These are phyloP conservation scores for Phytophthora europaea DNA, from an alignment of 352 stramenopile genomes.

Conservation along the genomic window DNA sequence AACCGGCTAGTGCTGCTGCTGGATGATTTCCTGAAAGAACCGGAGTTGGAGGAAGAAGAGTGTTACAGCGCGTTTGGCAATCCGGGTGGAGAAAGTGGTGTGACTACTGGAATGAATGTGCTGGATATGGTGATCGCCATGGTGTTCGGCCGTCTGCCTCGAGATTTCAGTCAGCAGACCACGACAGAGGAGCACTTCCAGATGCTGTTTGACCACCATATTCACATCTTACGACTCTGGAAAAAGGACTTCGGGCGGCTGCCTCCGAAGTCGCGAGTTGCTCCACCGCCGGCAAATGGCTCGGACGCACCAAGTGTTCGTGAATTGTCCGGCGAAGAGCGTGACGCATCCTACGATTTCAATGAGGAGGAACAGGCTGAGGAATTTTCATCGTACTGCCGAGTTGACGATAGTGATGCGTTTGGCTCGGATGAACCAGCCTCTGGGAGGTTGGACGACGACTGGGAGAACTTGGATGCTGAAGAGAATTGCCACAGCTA, in stretches of 20 bases:
- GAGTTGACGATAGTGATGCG: constrained; percentile 18
- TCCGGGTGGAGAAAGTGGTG: constrained; percentile 25
- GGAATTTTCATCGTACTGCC: constrained; percentile 26
- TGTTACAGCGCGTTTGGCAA: constrained; percentile 56
- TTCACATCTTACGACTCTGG: constrained; percentile 84
- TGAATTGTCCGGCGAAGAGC: constrained; percentile 16
- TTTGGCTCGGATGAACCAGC: constrained; percentile 11
- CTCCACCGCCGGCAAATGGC: constrained; percentile 14
- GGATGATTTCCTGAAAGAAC: constrained; percentile 68
- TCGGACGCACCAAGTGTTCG: constrained; percentile 21
- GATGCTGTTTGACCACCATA: constrained; percentile 82
- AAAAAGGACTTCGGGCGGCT: constrained; percentile 88
- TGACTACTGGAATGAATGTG: constrained; percentile 73
- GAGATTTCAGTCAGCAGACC: constrained; percentile 60
- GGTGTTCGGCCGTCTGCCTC: constrained; percentile 84
- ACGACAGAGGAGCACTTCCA: constrained; percentile 78
- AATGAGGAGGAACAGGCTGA: constrained; percentile 33
- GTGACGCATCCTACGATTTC: constrained; percentile 7
- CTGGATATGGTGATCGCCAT: constrained; percentile 90
- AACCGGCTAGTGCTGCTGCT: constrained; percentile 68
- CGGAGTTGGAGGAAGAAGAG: constrained; percentile 61
- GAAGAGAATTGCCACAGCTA: constrained; percentile 14
- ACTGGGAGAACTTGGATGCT: constrained; percentile 40
- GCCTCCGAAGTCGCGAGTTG: constrained; percentile 42
- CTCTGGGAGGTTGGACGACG: constrained; percentile 26